These are phyloP conservation scores for Trichosporon faecale DNA, from an alignment of 1,284 basidiomycete species.

Conservation along the genomic window DNA sequence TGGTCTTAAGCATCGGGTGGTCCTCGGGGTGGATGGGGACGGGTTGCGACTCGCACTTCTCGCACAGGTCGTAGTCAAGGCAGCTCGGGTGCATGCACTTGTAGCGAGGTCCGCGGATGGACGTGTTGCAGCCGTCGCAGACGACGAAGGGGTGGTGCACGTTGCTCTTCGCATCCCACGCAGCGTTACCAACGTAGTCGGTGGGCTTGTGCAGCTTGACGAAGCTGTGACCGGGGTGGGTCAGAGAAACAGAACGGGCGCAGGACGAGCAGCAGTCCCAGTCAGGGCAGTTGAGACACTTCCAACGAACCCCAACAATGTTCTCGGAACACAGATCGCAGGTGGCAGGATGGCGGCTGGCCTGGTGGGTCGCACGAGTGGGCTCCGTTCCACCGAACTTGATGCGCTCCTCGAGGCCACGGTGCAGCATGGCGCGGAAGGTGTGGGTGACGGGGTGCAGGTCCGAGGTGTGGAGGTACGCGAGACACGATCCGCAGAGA, in stretches of 20 bases:
- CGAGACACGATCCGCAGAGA: slow-evolving; percentile 47
- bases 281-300: slow-evolving; percentile 52
- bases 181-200: slow-evolving; percentile 50
- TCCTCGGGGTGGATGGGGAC: slow-evolving; percentile 68
- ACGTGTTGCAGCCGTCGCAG: slow-evolving; percentile 47
- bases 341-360: slow-evolving; percentile 38
- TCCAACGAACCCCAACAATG: slow-evolving; percentile 49
- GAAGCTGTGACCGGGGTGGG: slow-evolving; percentile 75
- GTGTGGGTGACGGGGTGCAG: slow-evolving; percentile 43
- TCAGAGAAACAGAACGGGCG: slow-evolving; percentile 62
- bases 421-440: slow-evolving; percentile 49
- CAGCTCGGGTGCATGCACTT: slow-evolving; percentile 76
- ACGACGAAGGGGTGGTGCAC: slow-evolving; percentile 40
- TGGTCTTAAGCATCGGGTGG: slow-evolving; percentile 79
- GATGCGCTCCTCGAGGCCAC: slow-evolving; percentile 44
- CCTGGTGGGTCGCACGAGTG: slow-evolving; percentile 21
- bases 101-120: slow-evolving; percentile 45
- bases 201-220: slow-evolving; percentile 62
- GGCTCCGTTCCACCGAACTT: slow-evolving; percentile 30
- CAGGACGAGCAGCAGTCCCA: slow-evolving; percentile 64
- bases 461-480: slow-evolving; percentile 40
- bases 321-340: slow-evolving; percentile 44
- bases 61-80: slow-evolving; percentile 79
- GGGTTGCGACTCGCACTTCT: slow-evolving; percentile 73
- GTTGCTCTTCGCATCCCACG: slow-evolving; percentile 55